Conservation (phyloP, 169 alveolate genomes). For the Plasmodium relictum region DNA sequence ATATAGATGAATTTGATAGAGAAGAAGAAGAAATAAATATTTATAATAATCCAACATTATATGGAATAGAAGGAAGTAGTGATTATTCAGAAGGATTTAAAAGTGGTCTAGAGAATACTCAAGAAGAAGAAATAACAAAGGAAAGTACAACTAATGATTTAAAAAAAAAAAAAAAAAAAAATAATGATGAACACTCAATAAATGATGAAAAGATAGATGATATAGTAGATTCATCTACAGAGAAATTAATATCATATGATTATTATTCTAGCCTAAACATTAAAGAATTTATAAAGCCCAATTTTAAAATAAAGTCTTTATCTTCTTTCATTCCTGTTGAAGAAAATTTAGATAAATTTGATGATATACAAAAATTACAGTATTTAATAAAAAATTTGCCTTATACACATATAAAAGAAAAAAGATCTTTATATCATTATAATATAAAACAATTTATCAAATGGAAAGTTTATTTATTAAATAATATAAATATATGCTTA, state of each 20-base stretch:
- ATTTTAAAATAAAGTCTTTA: slow-evolving; percentile 58
- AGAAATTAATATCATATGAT: slow-evolving; percentile 67
- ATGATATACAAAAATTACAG: slow-evolving; percentile 60
- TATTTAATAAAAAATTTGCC: slow-evolving; percentile 57
- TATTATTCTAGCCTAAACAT: slow-evolving; percentile 63
- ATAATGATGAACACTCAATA: not conserved
- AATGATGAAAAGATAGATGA: slow-evolving; percentile 65
- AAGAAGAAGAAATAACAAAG: slow-evolving; percentile 36
- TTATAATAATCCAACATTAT: slow-evolving; percentile 51
- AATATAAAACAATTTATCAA: slow-evolving; percentile 59
- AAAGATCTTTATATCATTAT: slow-evolving; percentile 64
- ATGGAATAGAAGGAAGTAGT: slow-evolving; percentile 75
- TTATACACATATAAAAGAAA: slow-evolving; percentile 60
- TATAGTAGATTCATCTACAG: slow-evolving; percentile 41
- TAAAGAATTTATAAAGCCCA: slow-evolving; percentile 57
- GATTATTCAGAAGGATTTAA: slow-evolving; percentile 72
- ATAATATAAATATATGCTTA: slow-evolving; percentile 64
- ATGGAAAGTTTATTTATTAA: slow-evolving; percentile 69
- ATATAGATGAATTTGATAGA: slow-evolving; percentile 39
- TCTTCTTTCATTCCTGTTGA: slow-evolving; percentile 54
- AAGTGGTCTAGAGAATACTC: slow-evolving; percentile 54
- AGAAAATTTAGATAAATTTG: slow-evolving; percentile 53
- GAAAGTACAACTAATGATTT: not conserved
- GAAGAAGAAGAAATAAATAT: slow-evolving; percentile 52
- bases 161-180: slow-evolving; percentile 36